Evolutionary conservation across 2,329 filamentous ascomycete genomes (phyloP).

Genomic region (Aspergillus pseudotamarii): DNA sequence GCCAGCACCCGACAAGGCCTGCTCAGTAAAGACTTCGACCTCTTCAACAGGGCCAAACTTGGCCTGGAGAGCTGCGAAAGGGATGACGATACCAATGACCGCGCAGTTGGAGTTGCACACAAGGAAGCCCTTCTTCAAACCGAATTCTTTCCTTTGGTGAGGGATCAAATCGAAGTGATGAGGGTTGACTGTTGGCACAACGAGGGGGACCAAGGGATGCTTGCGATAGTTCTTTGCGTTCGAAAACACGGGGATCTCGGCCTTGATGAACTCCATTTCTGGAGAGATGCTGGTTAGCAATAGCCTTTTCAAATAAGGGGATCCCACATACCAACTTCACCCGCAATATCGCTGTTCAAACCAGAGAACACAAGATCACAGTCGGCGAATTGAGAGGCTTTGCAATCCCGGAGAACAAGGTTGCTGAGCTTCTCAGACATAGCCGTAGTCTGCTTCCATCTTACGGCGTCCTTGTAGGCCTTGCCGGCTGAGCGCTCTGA

Average conservation of each 20-base stretch:
- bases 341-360: conserved; percentile 88
- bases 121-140: conserved; percentile 81
- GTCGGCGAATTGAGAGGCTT: conserved; percentile 77
- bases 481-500: conserved; percentile 89
- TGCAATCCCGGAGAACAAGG: conserved; percentile 83
- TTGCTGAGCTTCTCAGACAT: conserved; percentile 77
- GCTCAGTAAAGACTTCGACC: conserved; percentile 90
- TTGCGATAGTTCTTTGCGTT: conserved; percentile 97
- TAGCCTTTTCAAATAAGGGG: neutral
- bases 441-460: conserved; percentile 88
- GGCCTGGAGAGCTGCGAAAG: conserved; percentile 85
- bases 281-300: conserved; percentile 12
- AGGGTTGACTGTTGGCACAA: conserved; percentile 94
- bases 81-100: conserved; percentile 93
- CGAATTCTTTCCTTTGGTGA: conserved; percentile 76
- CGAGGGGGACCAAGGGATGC: conserved; percentile 85
- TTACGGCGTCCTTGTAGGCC: conserved; percentile 89
- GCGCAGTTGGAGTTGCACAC: conserved; percentile 99
- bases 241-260: conserved; percentile 89
- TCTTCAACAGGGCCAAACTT: conserved; percentile 76
- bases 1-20: conserved; percentile 90
- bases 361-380: conserved; percentile 95
- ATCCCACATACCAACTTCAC: conserved; percentile 74
- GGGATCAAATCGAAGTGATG: conserved; percentile 83
- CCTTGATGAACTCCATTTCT: conserved; percentile 90